Percentiles rank a stretch among this genome's conserved stretches.
These are phyloP conservation scores for Trichaptum fuscoviolaceum DNA, from an alignment of 768 basidiomycete species.

Conservation along the genomic window DNA sequence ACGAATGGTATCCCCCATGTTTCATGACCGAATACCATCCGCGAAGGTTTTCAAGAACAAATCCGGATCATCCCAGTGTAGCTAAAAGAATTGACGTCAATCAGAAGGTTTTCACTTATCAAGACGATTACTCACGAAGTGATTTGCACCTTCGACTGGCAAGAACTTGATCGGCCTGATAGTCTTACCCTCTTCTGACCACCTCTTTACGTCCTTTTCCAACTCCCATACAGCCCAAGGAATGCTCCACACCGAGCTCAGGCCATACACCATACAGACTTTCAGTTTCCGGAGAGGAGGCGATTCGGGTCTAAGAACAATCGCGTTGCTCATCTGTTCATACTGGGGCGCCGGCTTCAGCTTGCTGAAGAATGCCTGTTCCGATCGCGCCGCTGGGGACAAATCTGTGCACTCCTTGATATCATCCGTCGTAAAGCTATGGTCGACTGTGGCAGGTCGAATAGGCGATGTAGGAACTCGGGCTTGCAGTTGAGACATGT, in stretches of 20 bases:
- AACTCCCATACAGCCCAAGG: conserved; percentile 3
- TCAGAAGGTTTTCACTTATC: not conserved
- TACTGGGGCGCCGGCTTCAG: not conserved
- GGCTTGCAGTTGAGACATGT: not conserved
- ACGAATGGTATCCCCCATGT: not conserved
- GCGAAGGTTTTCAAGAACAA: conserved; percentile 2
- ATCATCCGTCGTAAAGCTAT: not conserved
- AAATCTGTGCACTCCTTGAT: not conserved
- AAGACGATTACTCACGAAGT: conserved; percentile 27
- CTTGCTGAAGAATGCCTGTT: not conserved
- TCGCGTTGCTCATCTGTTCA: not conserved
- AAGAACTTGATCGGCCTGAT: conserved; percentile 21
- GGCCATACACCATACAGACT: conserved; percentile 1
- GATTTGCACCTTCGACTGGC: conserved; percentile 25
- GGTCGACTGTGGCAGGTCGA: not conserved
- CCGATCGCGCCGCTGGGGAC: not conserved
- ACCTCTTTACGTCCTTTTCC: conserved; percentile 2
- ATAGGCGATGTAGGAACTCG: not conserved
- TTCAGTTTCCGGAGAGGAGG: not conserved
- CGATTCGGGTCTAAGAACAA: not conserved
- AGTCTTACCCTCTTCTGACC: conserved; percentile 14
- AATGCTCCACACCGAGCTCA: not conserved
- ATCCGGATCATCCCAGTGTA: conserved; percentile 9
- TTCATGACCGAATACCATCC: not conserved
- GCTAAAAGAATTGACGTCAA: not conserved